Conservation (phyloP, 495 filamentous ascomycete species). For the Talaromyces stipitatus region DNA sequence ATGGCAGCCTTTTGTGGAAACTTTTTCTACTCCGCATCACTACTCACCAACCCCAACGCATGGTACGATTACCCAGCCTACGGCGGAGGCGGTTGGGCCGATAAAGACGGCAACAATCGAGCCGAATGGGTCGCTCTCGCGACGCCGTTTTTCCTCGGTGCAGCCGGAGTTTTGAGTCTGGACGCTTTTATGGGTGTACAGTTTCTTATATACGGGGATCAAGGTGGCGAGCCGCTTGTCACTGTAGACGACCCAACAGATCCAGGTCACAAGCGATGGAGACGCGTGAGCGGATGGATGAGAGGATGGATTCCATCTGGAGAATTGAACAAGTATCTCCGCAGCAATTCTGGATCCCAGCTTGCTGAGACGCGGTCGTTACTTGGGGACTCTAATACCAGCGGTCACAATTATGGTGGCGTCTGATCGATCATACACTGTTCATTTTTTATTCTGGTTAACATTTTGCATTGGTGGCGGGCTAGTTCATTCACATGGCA, state of each 20-base stretch:
- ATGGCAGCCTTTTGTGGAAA: constrained; percentile 67
- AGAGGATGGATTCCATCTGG: constrained; percentile 55
- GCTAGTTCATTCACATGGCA: neutral
- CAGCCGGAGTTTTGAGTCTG: constrained; percentile 58
- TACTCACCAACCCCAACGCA: constrained; percentile 60
- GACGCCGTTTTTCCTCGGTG: constrained; percentile 64
- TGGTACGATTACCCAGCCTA: constrained; percentile 55
- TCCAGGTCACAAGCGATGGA: constrained; percentile 41
- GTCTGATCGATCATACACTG: neutral
- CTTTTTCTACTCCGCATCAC: constrained; percentile 60
- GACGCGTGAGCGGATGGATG: constrained; percentile 58
- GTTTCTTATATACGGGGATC: constrained; percentile 52
- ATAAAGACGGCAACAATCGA: constrained; percentile 48
- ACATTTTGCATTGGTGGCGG: neutral
- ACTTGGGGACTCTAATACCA: neutral
- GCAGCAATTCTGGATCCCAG: neutral
- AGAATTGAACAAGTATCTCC: neutral
- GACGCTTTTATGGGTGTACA: constrained; percentile 62
- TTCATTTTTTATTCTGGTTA: neutral
- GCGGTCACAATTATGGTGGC: neutral
- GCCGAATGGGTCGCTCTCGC: constrained; percentile 51
- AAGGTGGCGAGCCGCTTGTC: constrained; percentile 26
- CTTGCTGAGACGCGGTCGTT: neutral
- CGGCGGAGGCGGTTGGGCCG: constrained; percentile 62
- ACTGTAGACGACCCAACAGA: constrained; percentile 23